Base-by-base conservation (phyloP, 108 stramenopile genomes). In the Skeletonema tropicum region DNA sequence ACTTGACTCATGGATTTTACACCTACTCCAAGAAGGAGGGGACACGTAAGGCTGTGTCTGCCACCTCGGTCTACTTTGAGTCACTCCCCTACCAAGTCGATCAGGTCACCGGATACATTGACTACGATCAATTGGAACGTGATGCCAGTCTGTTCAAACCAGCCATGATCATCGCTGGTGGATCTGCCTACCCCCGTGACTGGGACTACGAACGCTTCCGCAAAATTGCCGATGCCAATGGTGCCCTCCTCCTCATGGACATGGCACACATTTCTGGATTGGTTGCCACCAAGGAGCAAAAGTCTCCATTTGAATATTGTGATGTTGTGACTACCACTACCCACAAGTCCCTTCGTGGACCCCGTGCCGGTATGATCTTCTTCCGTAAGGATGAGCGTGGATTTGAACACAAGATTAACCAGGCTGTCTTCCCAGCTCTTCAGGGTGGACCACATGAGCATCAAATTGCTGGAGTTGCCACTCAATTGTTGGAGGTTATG, bases 371-470 rank as follows among this genome's bases (percentile, higher is more conserved):
- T 59, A 94, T 99, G 92, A 99, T 99, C 80, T 99, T 99, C 88
- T 99, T 89, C 95, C 89, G 92, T 45, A 98, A 97, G 92, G 99
- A 99, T 84, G 93, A 89, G 64, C 97, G 99, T 64, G 93, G 93
- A 72, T 99, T 99, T 80, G 97, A 96, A 75, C 73, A 73, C 46
- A 82, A 80, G 68, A 98, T 99, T 88, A 99, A 97, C 86, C 95
- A 97, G 71, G 98, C 99, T 31, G 99, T 99, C 69, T 99, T 99
- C 94, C 99, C 99, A 32, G 97, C 97, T 6, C 87, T 99, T 29
- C 99, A 99, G 89, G 99, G 99, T 36, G 99, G 99, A 58, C 99
- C 99, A 3, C 99, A 99, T 83, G 97, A 97, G 83, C 97, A 99
- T 85, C 97, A 98, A 89, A 98, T 99, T 81, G 99, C 98, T 38